Evolutionary conservation across 345 rosid species (phyloP).

Genomic region (Camelina laxa): DNA sequence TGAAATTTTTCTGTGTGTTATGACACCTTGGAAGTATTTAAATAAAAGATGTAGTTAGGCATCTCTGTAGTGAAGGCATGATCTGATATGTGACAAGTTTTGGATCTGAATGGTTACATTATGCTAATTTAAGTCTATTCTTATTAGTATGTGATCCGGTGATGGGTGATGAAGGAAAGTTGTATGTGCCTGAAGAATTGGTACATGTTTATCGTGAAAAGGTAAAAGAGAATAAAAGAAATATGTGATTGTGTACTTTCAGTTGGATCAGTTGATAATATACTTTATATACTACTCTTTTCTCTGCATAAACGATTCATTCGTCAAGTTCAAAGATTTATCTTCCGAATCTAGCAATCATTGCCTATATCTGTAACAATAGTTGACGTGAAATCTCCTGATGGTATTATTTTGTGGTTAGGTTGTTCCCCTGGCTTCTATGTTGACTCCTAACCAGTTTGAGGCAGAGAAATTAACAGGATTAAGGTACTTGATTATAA

Average conservation of each 20-base stretch:
- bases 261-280: neutral
- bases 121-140: conserved; percentile 29
- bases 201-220: conserved; percentile 85
- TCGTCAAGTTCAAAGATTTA: neutral
- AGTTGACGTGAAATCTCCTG: conserved; percentile 5
- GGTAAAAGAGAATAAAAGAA: conserved; percentile 49
- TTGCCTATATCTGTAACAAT: neutral
- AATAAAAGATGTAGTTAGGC: conserved; percentile 1
- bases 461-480: conserved; percentile 96
- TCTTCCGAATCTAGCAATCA: neutral
- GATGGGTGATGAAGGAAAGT: conserved; percentile 99
- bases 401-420: conserved; percentile 40
- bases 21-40: conserved; percentile 6
- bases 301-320: neutral
- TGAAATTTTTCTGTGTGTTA: neutral
- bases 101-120: neutral
- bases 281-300: neutral
- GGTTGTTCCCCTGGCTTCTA: conserved; percentile 99
- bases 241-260: conserved; percentile 1
- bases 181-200: conserved; percentile 87
- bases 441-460: conserved; percentile 99
- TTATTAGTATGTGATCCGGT: conserved; percentile 97
- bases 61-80: neutral
- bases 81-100: neutral
- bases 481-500: conserved; percentile 57